Percentiles rank a stretch among this genome's conserved stretches.
phyloP scores from a whole-genome alignment of 139 green algal species.

The Gonium pectorale region DNA sequence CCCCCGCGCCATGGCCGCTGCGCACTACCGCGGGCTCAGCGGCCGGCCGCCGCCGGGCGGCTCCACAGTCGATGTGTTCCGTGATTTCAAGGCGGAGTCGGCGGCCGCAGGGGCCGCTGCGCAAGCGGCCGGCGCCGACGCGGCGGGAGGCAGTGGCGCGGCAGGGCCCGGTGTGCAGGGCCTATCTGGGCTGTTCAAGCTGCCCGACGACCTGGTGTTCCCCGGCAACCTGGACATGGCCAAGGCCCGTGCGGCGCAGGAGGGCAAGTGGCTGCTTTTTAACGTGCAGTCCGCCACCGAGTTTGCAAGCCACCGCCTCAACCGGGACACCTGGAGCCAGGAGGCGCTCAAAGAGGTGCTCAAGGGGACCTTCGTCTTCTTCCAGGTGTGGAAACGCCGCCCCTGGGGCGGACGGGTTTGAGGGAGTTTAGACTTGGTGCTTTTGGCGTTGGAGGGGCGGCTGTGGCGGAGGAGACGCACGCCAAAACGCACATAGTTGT shows the following conservation, averaged over 20 bases:
- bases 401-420: too few species aligned
- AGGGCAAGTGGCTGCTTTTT: conserved; percentile 81
- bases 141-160: neutral
- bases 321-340: conserved; percentile 89
- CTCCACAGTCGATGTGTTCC: conserved; percentile 67
- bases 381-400: conserved; percentile 65
- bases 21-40: conserved; percentile 14
- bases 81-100: conserved; percentile 63
- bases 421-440: too few species aligned
- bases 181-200: conserved; percentile 78
- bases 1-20: neutral
- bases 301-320: conserved; percentile 86
- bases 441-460: too few species aligned
- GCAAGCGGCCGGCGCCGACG: neutral
- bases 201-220: conserved; percentile 74
- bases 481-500: too few species aligned
- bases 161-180: conserved; percentile 16
- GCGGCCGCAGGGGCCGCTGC: neutral
- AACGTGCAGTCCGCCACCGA: conserved; percentile 86
- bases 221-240: conserved; percentile 71
- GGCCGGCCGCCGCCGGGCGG: neutral
- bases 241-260: conserved; percentile 46
- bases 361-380: conserved; percentile 82
- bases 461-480: too few species aligned
- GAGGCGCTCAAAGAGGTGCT: conserved; percentile 74